phyloP scores from a whole-genome alignment of 768 basidiomycete genomes.

The Amanita molliuscula region DNA sequence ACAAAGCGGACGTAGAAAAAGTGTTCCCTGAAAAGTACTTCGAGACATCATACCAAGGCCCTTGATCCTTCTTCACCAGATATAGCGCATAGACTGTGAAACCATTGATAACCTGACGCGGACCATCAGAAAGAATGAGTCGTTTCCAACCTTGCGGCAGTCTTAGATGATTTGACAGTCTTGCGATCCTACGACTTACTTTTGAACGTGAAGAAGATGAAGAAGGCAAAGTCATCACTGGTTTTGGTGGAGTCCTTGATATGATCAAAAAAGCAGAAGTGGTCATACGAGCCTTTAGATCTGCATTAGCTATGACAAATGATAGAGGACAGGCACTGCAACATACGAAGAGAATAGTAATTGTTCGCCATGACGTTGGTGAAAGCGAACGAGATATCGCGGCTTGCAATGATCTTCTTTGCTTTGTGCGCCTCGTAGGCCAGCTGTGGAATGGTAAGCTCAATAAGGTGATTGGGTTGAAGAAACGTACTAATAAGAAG shows the following conservation, averaged over 20 bases:
- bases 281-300: slow-evolving; percentile 77
- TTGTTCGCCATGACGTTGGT: slow-evolving; percentile 96
- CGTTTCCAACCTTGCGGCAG: slow-evolving; percentile 29
- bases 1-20: slow-evolving; percentile 72
- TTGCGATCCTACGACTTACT: slow-evolving; percentile 37
- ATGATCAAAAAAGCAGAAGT: slow-evolving; percentile 97
- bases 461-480: not conserved
- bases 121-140: slow-evolving; percentile 77
- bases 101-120: slow-evolving; percentile 56
- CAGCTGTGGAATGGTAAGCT: slow-evolving; percentile 37
- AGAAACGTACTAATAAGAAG: slow-evolving; percentile 73
- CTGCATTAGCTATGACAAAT: slow-evolving; percentile 7
- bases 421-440: slow-evolving; percentile 89
- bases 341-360: slow-evolving; percentile 89
- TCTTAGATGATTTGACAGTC: not conserved
- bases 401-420: slow-evolving; percentile 87
- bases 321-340: slow-evolving; percentile 7
- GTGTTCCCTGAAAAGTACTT: slow-evolving; percentile 76
- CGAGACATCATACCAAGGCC: slow-evolving; percentile 55
- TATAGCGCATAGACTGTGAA: slow-evolving; percentile 11
- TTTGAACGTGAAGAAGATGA: slow-evolving; percentile 99
- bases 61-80: slow-evolving; percentile 36
- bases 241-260: slow-evolving; percentile 93
- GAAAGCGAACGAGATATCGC: slow-evolving; percentile 97
- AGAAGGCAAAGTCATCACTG: slow-evolving; percentile 97